Evolutionary conservation across 2,329 filamentous ascomycete species (phyloP), one percentile per base, ranked within the genome.

Genomic region (Paraphoma sp.): DNA sequence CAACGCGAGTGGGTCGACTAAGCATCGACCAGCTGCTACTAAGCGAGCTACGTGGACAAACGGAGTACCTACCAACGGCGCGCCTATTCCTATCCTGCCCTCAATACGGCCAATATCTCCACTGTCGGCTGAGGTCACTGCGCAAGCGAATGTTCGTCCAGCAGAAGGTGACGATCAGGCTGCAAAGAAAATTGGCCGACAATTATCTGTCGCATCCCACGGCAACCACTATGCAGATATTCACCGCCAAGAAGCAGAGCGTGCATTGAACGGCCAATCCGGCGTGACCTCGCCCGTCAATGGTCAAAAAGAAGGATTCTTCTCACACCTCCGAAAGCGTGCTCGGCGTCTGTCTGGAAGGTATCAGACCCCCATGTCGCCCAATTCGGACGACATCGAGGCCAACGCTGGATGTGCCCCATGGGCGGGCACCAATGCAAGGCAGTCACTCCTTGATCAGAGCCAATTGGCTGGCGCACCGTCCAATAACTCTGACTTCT

Each of bases 21-120:
- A 87, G 74, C 70, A 79, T 54, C 85, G 84, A 59, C 82, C 87
- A 5, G 81, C 83, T 45, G 84, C 86, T 14, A 84, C 82, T 69
- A 99, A 99, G 82, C 88, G 95, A 71, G 90, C 92, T 48, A 98
- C 95, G 29, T 99, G 95, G 95, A 89, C 90, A 43, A 95, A 94
- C 73, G 92, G 93, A 46, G 79, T 82, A 10, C 83, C 86, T 16
- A 87, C 88, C 9, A 92, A 90, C 62, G 89, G 86, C 59, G 92
- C 93, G 47, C 95, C 95, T 4, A 99, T 99, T 86, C 92, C 92
- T 8, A 99, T 99, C 60, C 82, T 99, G 47, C 95, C 95, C 11
- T 97, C 93, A 1, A 97, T 98, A 68, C 87, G 90, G 62, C 94
- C 95, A 11, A 93, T 98, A 49, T 98, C 95, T 38, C 95, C 95